Conservation (phyloP, 805 yeast genomes). For the Komagataella kurtzmanii region DNA sequence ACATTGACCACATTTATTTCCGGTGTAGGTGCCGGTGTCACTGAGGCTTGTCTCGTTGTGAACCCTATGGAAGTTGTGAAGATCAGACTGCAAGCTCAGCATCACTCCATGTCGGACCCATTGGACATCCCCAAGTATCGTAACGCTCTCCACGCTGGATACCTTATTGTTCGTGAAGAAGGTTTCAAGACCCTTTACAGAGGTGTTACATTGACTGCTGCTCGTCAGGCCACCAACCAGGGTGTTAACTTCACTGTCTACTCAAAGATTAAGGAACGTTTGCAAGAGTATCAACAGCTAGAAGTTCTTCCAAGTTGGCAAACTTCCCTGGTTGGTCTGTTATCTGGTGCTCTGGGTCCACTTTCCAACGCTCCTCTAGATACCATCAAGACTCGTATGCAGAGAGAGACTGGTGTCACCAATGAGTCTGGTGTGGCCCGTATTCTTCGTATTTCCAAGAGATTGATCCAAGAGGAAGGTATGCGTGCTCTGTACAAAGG, state of each 20-base stretch:
- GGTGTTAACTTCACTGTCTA: slow-evolving; percentile 97
- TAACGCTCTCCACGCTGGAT: slow-evolving; percentile 85
- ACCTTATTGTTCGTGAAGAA: slow-evolving; percentile 77
- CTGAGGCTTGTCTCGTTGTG: slow-evolving; percentile 90
- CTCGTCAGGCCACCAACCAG: slow-evolving; percentile 96
- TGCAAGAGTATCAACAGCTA: slow-evolving; percentile 46
- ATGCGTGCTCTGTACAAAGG: slow-evolving; percentile 84
- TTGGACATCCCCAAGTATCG: slow-evolving; percentile 71
- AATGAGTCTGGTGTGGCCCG: slow-evolving; percentile 58
- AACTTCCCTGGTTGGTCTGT: slow-evolving; percentile 80
- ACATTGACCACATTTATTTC: slow-evolving; percentile 74
- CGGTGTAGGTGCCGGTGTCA: slow-evolving; percentile 95
- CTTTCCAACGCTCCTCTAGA: slow-evolving; percentile 95
- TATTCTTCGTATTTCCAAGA: slow-evolving; percentile 68
- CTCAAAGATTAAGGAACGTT: slow-evolving; percentile 63
- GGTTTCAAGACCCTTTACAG: slow-evolving; percentile 82
- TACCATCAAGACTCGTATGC: slow-evolving; percentile 94
- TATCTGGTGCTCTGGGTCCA: slow-evolving; percentile 96
- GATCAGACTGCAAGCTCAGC: slow-evolving; percentile 92
- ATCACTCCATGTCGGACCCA: slow-evolving; percentile 80
- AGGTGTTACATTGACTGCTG: slow-evolving; percentile 92
- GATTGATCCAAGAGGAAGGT: slow-evolving; percentile 83
- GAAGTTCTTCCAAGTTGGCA: slow-evolving; percentile 80
- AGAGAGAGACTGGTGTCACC: slow-evolving; percentile 66
- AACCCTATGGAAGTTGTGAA: slow-evolving; percentile 97